Evolutionary conservation across 1,284 basidiomycete genomes (phyloP), one percentile per base, ranked within the genome.

Genomic region (Schizopora paradoxa): DNA sequence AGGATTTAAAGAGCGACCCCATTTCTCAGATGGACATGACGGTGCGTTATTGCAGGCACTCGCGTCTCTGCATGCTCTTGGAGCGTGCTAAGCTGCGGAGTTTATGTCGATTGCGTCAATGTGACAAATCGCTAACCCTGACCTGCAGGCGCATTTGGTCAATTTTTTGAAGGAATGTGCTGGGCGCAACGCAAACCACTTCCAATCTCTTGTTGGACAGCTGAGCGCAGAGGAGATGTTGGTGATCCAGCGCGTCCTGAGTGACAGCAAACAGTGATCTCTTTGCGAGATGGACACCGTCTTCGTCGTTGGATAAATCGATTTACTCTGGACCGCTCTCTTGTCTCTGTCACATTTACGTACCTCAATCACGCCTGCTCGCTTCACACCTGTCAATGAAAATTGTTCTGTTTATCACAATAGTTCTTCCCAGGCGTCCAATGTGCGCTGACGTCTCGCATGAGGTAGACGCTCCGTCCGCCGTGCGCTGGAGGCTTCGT

Each of bases 1-100:
- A 93, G 53, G 92, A 96, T 60, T 72, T 96, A 43, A 82, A 79
- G 64, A 79, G 78, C 40, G 94, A 98, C 64, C 83, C 90, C 1
- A 74, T 95, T 44, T 91, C 87, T 31, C 82, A 84, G 56, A 85
- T 98, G 62, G 89, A 97, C 57, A 80, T 96, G 69, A 81, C 82
- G 66, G 91, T 91, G 51, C 54, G 79, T 66, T 11, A 23, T 38
- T 33, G 25, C 38, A n/a, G 27, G 43, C 27, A 19, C 35, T 6
- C 22, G 27, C 41, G 33, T 26, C 33, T 25, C n/a, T 33, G 31
- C 32, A 11, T 27, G 37, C 41, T 22, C 31, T 47, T 37, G 16
- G 14, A 42, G n/a, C 27, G n/a, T 42, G 28, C 41, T 34, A 42
- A 26, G 34, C n/a, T 22, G 27, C 35, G 14, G 23, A 13, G 2